Base-by-base conservation (phyloP, 2,329 filamentous ascomycete species). In the Aureobasidium namibiae region DNA sequence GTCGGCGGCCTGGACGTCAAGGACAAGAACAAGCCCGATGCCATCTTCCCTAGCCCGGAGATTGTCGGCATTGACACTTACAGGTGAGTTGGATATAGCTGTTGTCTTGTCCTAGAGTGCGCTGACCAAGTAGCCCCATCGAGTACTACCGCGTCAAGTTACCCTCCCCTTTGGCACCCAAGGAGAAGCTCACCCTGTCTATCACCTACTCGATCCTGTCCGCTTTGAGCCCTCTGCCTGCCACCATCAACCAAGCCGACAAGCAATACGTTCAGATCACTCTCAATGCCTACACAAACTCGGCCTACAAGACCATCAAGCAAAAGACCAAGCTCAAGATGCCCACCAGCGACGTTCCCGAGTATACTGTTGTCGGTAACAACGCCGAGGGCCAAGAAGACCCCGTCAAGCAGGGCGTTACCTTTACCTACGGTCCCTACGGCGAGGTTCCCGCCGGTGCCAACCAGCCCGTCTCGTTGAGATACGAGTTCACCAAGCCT, bases 291-390 rank as follows among this genome's bases (percentile, higher is more conserved):
- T 96, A 95, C 75, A 82, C 81, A 48, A 87, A 86, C 16, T 95
- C 90, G 10, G 86, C 88, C 62, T 99, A 99, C 77, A 76, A 81
- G 18, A 96, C 91, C 14, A 73, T 83, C 68, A 96, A 96, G 78
- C 94, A 99, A 74, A 96, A 96, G 83, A 97, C 94, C 39, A 96
- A 97, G 75, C 76, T 99, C 75, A 96, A 96, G 78, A 86, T 95
- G 66, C 82, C 89, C 49, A 87, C 84, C 58, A 77, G 82, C 63
- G 86, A 89, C 66, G 81, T 96, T 29, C 88, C 91, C 60, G 90
- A 96, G 70, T 95, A 90, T 74, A 96, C 90, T 57, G 86, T 83
- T 63, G 64, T 63, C 21, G 73, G 80, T 48, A 70, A 76, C 58
- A 84, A 82, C 65, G 82, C 81, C 53, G 82, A 78, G 52, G 76